These are phyloP conservation scores for Paraconiothyrium brasiliense DNA, from an alignment of 2,329 filamentous ascomycete genomes.

Conservation along the genomic window DNA sequence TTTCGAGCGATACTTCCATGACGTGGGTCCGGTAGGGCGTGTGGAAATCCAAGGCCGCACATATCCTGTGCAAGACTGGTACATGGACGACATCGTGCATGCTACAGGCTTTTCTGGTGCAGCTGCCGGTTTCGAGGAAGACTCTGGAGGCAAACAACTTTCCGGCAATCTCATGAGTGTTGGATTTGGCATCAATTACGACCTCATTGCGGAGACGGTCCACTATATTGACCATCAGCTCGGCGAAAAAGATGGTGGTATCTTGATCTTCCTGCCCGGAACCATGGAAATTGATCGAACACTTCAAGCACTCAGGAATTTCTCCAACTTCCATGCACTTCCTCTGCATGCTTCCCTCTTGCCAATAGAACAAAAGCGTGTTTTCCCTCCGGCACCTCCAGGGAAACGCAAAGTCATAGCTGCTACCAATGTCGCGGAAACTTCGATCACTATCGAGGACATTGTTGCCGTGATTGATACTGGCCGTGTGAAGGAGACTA, in stretches of 20 bases:
- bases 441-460: constrained; percentile 97
- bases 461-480: constrained; percentile 96
- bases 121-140: constrained; percentile 61
- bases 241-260: constrained; percentile 77
- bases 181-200: constrained; percentile 88
- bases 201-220: constrained; percentile 82
- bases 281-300: constrained; percentile 90
- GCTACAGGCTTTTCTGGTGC: constrained; percentile 74
- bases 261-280: constrained; percentile 94
- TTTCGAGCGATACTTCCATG: constrained; percentile 84
- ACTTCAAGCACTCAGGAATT: constrained; percentile 71
- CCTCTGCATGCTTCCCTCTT: constrained; percentile 92
- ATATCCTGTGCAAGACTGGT: constrained; percentile 88
- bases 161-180: constrained; percentile 55
- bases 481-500: constrained; percentile 95
- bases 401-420: constrained; percentile 93
- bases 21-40: constrained; percentile 74
- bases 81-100: constrained; percentile 85
- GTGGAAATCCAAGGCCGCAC: constrained; percentile 91
- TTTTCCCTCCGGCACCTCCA: constrained; percentile 78
- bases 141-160: constrained; percentile 58
- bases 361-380: constrained; percentile 84
- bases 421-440: constrained; percentile 96
- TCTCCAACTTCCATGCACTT: constrained; percentile 77
- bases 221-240: constrained; percentile 83